phyloP scores from a whole-genome alignment of 805 yeast genomes.

The Nakazawaea populi region DNA sequence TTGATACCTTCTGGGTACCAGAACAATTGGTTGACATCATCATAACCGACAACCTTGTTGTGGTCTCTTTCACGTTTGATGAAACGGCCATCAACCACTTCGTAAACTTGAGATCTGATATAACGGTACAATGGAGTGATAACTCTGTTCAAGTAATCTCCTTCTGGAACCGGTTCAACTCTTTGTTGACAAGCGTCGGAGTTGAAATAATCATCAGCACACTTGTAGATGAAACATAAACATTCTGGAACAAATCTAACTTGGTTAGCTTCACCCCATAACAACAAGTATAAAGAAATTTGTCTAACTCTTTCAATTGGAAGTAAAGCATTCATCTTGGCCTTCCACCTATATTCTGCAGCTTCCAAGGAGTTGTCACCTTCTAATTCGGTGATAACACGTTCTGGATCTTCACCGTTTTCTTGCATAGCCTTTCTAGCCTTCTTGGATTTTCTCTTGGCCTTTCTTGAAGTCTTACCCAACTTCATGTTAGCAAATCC shows the following conservation, averaged over 20 bases:
- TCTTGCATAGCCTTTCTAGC: slow-evolving; percentile 65
- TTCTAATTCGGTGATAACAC: slow-evolving; percentile 56
- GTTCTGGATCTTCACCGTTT: slow-evolving; percentile 56
- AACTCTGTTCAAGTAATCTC: slow-evolving; percentile 87
- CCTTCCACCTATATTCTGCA: slow-evolving; percentile 79
- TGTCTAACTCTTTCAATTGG: slow-evolving; percentile 82
- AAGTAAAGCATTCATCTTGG: slow-evolving; percentile 63
- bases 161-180: slow-evolving; percentile 77
- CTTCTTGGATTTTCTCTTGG: slow-evolving; percentile 75
- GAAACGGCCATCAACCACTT: slow-evolving; percentile 73
- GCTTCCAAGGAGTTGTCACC: slow-evolving; percentile 85
- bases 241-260: slow-evolving; percentile 90
- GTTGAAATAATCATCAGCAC: slow-evolving; percentile 83
- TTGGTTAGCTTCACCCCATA: slow-evolving; percentile 92
- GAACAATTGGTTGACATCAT: slow-evolving; percentile 96
- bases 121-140: slow-evolving; percentile 85
- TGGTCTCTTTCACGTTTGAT: slow-evolving; percentile 85
- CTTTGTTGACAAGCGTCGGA: slow-evolving; percentile 91
- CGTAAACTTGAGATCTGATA: slow-evolving; percentile 77
- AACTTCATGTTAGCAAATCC: slow-evolving; percentile 79
- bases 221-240: slow-evolving; percentile 90
- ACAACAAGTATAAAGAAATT: slow-evolving; percentile 63
- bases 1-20: slow-evolving; percentile 99
- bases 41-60: slow-evolving; percentile 81
- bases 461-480: slow-evolving; percentile 79